Percentiles rank a stretch among this genome's conserved stretches.
Evolutionary conservation across 2,329 filamentous ascomycete genomes (phyloP).

Genomic region (Nothophoma quercina): DNA sequence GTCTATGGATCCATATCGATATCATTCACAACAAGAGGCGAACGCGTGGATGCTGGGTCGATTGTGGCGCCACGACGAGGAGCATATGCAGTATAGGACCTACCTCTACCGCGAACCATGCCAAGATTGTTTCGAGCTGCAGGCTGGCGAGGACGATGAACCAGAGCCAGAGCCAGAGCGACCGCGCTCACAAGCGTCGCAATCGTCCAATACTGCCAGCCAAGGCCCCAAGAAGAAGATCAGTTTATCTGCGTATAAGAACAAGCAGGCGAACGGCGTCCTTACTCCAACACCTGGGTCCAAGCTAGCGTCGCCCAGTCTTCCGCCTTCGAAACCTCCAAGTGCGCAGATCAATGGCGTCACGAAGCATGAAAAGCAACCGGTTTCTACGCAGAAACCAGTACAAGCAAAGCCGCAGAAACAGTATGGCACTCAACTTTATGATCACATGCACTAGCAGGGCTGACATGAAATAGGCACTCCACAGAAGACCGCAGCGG

Average conservation of each 20-base stretch:
- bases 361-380: conserved; percentile 31
- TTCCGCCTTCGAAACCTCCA: conserved; percentile 32
- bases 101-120: conserved; percentile 66
- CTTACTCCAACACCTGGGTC: conserved; percentile 36
- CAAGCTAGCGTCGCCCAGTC: conserved; percentile 41
- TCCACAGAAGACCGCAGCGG: conserved; percentile 24
- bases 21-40: conserved; percentile 52
- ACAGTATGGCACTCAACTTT: conserved; percentile 30
- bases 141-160: conserved; percentile 63
- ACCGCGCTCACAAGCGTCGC: conserved; percentile 39
- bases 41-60: conserved; percentile 56
- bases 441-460: background rate
- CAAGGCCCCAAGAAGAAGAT: conserved; percentile 66
- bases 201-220: conserved; percentile 48
- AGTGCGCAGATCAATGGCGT: conserved; percentile 35
- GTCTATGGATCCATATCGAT: conserved; percentile 54
- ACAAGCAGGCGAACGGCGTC: conserved; percentile 55
- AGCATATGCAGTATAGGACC: conserved; percentile 68
- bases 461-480: conserved; percentile 32
- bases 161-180: conserved; percentile 53
- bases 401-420: conserved; percentile 25
- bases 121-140: conserved; percentile 56
- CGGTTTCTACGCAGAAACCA: conserved; percentile 22
- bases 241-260: conserved; percentile 67
- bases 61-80: conserved; percentile 63